Evolutionary conservation across 345 rosid species (phyloP).

Genomic region (Citrus australasica): DNA sequence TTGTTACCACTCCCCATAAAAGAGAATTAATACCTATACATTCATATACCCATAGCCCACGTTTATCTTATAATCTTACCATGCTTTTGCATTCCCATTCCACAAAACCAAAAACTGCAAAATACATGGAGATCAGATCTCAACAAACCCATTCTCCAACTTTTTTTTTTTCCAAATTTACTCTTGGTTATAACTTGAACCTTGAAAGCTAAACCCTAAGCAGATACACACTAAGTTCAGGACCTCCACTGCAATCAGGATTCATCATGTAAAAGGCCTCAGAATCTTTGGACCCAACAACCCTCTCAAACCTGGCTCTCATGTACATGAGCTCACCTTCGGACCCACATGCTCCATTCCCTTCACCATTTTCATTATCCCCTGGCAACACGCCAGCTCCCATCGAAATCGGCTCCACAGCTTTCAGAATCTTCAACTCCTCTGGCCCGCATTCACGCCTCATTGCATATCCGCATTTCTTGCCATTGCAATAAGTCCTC

Average conservation of each 20-base stretch:
- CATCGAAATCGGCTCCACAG: slow-evolving; percentile 84
- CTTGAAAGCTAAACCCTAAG: slow-evolving; percentile 44
- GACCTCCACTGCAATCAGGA: slow-evolving; percentile 82
- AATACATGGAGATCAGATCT: background rate
- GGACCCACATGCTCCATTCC: slow-evolving; percentile 29
- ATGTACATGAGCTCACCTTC: slow-evolving; percentile 94
- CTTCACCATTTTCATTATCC: slow-evolving; percentile 20
- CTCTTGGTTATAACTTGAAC: background rate
- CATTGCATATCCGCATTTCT: slow-evolving; percentile 77
- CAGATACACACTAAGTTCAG: slow-evolving; percentile 84
- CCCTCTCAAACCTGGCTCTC: slow-evolving; percentile 95
- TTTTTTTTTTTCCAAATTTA: background rate
- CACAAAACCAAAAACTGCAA: background rate
- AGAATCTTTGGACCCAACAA: slow-evolving; percentile 83
- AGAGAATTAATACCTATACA: slow-evolving; percentile 6
- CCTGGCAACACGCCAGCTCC: slow-evolving; percentile 96
- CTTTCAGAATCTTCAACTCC: slow-evolving; percentile 64
- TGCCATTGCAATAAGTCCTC: slow-evolving; percentile 89
- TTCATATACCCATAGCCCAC: background rate
- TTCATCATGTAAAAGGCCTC: slow-evolving; percentile 97
- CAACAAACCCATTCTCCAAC: background rate
- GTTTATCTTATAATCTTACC: background rate
- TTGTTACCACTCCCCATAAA: background rate
- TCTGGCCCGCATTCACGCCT: slow-evolving; percentile 59
- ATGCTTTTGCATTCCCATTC: background rate